A percentile compares a stretch with the other conserved stretches of the same genome.
phyloP scores from a whole-genome alignment of 208 protist genomes.

The Leishmania martiniquensis region DNA sequence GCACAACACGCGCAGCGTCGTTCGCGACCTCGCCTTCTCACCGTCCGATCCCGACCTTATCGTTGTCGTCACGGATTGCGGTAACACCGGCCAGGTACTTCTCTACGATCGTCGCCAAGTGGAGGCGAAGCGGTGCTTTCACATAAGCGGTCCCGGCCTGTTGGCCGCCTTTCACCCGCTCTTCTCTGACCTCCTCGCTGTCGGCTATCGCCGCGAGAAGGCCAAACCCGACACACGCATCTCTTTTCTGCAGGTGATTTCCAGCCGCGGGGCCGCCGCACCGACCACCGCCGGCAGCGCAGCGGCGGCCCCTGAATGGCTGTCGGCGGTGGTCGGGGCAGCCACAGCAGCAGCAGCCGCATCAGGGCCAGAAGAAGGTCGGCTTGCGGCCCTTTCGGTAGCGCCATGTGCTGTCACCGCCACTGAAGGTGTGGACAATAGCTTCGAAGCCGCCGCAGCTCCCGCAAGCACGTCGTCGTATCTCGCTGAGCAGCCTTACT shows the following conservation, averaged over 20 bases:
- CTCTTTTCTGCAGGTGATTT: conserved; percentile 46
- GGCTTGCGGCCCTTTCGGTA: not conserved
- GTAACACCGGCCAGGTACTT: conserved; percentile 60
- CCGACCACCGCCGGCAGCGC: not conserved
- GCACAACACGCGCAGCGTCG: conserved; percentile 52
- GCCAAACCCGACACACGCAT: conserved; percentile 71
- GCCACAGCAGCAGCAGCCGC: not conserved
- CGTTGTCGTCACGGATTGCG: conserved; percentile 66
- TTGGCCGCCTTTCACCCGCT: conserved; percentile 73
- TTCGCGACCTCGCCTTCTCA: conserved; percentile 77
- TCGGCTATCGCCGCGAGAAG: conserved; percentile 74
- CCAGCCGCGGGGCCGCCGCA: not conserved
- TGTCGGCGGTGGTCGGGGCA: not conserved
- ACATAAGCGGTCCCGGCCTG: conserved; percentile 61
- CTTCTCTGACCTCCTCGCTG: conserved; percentile 79
- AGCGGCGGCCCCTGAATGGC: not conserved
- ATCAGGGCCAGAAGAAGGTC: not conserved
- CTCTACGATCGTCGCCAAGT: conserved; percentile 81
- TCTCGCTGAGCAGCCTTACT: conserved; percentile 40
- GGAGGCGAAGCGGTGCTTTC: conserved; percentile 50
- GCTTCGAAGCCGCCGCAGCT: not conserved
- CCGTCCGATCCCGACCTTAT: conserved; percentile 77
- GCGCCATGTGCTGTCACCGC: not conserved
- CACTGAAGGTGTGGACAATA: not conserved
- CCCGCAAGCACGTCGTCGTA: conserved; percentile 22